Conservation (phyloP, 768 basidiomycete species). For the Termitomyces sp. region DNA sequence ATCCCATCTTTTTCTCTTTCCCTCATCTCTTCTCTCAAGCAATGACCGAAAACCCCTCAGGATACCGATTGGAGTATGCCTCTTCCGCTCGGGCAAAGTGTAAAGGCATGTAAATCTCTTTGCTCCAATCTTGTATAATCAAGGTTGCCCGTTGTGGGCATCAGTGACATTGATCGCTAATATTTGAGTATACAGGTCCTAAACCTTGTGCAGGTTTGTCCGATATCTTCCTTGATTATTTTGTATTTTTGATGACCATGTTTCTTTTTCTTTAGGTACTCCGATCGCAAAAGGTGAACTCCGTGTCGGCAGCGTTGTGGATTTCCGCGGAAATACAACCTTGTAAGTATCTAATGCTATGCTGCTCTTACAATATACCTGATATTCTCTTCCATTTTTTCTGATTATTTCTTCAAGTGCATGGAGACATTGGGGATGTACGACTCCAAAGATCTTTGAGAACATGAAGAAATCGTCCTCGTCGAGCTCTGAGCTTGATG, state of each 20-base stretch:
- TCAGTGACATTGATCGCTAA: constrained; percentile 18
- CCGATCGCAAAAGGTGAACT: constrained; percentile 68
- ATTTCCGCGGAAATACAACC: constrained; percentile 62
- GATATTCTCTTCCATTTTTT: not conserved
- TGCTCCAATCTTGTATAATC: constrained; percentile 5
- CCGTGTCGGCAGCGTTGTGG: constrained; percentile 71
- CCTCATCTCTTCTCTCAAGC: constrained; percentile 13
- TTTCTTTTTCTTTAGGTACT: constrained; percentile 44
- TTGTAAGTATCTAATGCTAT: constrained; percentile 41
- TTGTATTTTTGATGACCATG: constrained; percentile 14
- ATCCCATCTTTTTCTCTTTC: constrained; percentile 17
- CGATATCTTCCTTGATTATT: not conserved
- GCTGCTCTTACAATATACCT: constrained; percentile 13
- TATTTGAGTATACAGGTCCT: constrained; percentile 44
- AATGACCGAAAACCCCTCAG: constrained; percentile 51
- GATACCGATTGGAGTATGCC: constrained; percentile 81
- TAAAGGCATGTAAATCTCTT: constrained; percentile 51
- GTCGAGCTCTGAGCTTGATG: constrained; percentile 71
- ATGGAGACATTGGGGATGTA: constrained; percentile 94
- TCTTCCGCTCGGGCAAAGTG: constrained; percentile 66
- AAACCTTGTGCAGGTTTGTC: constrained; percentile 70
- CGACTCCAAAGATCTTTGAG: constrained; percentile 59
- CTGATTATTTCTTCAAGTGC: constrained; percentile 32
- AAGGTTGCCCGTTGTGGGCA: constrained; percentile 20
- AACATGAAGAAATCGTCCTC: constrained; percentile 67